Conservation (phyloP, 1,284 basidiomycete species). For the Ustilago curta region DNA sequence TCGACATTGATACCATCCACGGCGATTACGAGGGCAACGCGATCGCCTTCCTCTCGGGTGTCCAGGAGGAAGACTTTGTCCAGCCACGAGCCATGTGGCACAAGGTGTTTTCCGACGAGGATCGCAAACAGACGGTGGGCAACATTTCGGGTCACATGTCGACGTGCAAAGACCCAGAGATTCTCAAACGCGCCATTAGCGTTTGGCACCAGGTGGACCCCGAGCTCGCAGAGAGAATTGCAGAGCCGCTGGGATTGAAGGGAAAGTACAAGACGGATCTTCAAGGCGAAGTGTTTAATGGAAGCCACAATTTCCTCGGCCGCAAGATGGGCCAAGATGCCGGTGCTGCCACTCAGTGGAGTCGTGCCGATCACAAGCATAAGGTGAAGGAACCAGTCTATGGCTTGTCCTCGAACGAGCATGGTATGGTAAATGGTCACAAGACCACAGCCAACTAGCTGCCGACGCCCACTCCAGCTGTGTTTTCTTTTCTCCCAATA, state of each 20-base stretch:
- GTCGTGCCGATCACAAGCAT: slow-evolving; percentile 17
- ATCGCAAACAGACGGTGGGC: slow-evolving; percentile 32
- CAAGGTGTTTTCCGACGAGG: slow-evolving; percentile 79
- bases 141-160: slow-evolving; percentile 56
- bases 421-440: slow-evolving; percentile 21
- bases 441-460: slow-evolving; percentile 11
- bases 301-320: slow-evolving; percentile 55
- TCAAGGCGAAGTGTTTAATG: slow-evolving; percentile 40
- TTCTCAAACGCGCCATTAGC: slow-evolving; percentile 40
- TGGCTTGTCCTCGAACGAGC: slow-evolving; percentile 24
- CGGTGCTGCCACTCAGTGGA: slow-evolving; percentile 5
- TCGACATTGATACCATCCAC: slow-evolving; percentile 38
- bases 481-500: not conserved
- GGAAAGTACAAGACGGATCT: slow-evolving; percentile 52
- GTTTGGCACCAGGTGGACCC: slow-evolving; percentile 58
- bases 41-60: slow-evolving; percentile 76
- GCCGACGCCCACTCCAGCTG: not conserved
- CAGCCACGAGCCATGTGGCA: slow-evolving; percentile 84
- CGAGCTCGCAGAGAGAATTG: slow-evolving; percentile 48
- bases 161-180: slow-evolving; percentile 35
- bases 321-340: slow-evolving; percentile 26
- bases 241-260: slow-evolving; percentile 43
- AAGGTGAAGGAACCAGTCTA: slow-evolving; percentile 26
- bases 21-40: slow-evolving; percentile 70
- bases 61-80: slow-evolving; percentile 80